Base-by-base conservation (phyloP, 2,329 filamentous ascomycete genomes). In the Hypoxylon sp. region DNA sequence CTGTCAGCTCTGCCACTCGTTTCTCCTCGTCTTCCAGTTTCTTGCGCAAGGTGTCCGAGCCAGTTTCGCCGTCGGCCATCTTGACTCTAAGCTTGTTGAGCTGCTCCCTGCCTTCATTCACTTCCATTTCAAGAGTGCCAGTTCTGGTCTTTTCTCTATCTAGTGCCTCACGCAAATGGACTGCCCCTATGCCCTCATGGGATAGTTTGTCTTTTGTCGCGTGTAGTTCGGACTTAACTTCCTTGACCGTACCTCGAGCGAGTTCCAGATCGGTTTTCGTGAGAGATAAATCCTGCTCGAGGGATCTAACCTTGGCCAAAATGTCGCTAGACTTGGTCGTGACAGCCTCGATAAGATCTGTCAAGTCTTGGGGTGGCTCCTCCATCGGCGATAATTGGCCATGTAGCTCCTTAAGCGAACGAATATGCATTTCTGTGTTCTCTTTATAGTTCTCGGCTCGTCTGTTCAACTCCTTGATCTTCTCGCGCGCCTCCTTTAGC, bases 41-140 rank as follows among this genome's bases (percentile, higher is more conserved):
- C 70, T 87, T 87, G 46, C 89, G 85, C 45, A 96, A 73, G 19
- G 83, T 85, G 69, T 92, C 90, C 0, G 90, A 91, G 4, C 91
- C 91, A 2, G 86, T 91, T 69, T 94, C 90, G 11, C 90, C 91
- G 58, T 92, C 88, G 1, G 88, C 84, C 65, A 96, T 86, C 68
- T 88, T 88, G 11, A 77, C 75, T 48, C 89, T 83, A 15, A 96
- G 74, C 19, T 81, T 76, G 49, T 79, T 81, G 15, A 96, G 78
- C 61, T 94, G 87, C 9, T 80, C 75, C 27, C 89, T 84, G 52
- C 88, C 84, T 47, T 89, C 84, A 2, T 80, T 76, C 2, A 85
- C 69, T 62, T 87, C 82, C 19, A 64, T 68, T 61, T 86, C 82
- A 0, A 87, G 70, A 2, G 80, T 77, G n/a, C 66, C 52, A 2